Evolutionary conservation across 441 rosid genomes (phyloP), one percentile per base, ranked within the genome.

Genomic region (Pelargonium myrrhifolium): DNA sequence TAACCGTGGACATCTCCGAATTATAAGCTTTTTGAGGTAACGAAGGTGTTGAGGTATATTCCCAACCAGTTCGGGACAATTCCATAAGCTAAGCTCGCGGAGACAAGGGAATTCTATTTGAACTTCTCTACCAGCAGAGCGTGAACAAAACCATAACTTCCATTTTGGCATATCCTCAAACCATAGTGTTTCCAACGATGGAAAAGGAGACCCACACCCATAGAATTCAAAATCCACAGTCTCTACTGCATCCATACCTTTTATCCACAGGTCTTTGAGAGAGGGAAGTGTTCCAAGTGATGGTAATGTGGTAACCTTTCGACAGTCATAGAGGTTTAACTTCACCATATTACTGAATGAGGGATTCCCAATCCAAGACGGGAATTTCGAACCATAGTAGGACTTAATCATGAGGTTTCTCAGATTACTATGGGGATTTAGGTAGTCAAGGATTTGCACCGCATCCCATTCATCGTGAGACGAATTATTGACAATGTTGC

Each of bases 281-380:
- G 39, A 64, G 4, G 77, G 77, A 24, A 78, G 71, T 7, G 9
- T 37, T 56, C 82, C 82, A 11, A 78, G 75, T 43, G 77, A 59
- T 35, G 77, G 79, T 62, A 78, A 65, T 24, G 64, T 42, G 15
- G 35, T 43, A 18, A 45, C n/a, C 15, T 17, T 66, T 14, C 35
- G 2, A 22, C 76, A 68, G 28, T 26, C 31, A 17, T 40, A 0
- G 14, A 78, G 58, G 17, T 3, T 28, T 68, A 53, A 0, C 9
- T 18, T 56, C 61, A 56, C 26, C 42, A 45, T 65, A 2, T 74
- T 7, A 60, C 60, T 40, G 64, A 71, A 75, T 12, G 72, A 75
- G 40, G 65, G 72, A 64, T 37, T 56, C 12, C 75, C 69, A 10
- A 75, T 21, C 78, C 78, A 75, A 53, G 66, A 43, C 28, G 78